phyloP scores from a whole-genome alignment of 2,329 filamentous ascomycete genomes.

The Fusarium denticulatum region DNA sequence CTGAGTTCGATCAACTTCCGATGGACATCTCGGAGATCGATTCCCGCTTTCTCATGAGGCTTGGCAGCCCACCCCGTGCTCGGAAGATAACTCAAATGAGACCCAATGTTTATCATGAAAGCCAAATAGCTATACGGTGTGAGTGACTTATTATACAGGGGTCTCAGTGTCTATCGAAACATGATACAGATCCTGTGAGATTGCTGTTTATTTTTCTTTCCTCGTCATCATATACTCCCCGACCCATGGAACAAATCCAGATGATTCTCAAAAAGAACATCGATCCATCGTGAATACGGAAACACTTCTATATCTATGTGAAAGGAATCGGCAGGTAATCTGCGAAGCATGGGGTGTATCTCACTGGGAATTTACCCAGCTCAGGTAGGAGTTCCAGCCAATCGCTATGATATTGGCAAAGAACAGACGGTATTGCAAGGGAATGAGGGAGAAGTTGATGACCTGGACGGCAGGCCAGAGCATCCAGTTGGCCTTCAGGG shows the following conservation, averaged over 20 bases:
- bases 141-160: constrained; percentile 12
- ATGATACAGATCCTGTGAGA: not conserved
- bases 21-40: constrained; percentile 13
- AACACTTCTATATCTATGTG: constrained; percentile 35
- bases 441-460: constrained; percentile 88
- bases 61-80: constrained; percentile 23
- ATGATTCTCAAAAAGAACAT: not conserved
- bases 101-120: not conserved
- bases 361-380: constrained; percentile 65
- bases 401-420: constrained; percentile 85
- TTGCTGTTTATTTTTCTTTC: constrained; percentile 7
- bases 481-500: constrained; percentile 85
- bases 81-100: constrained; percentile 25
- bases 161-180: constrained; percentile 26
- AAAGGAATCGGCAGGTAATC: not conserved
- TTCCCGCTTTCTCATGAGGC: constrained; percentile 14
- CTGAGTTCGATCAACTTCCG: not conserved
- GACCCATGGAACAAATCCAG: constrained; percentile 1
- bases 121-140: constrained; percentile 12
- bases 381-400: constrained; percentile 73
- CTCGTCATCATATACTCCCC: constrained; percentile 14
- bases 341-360: not conserved
- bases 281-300: constrained; percentile 8
- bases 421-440: constrained; percentile 82
- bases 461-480: constrained; percentile 89